Evolutionary conservation across 257 asterid genomes (phyloP).

Genomic region (Knoxia roxburghii): DNA sequence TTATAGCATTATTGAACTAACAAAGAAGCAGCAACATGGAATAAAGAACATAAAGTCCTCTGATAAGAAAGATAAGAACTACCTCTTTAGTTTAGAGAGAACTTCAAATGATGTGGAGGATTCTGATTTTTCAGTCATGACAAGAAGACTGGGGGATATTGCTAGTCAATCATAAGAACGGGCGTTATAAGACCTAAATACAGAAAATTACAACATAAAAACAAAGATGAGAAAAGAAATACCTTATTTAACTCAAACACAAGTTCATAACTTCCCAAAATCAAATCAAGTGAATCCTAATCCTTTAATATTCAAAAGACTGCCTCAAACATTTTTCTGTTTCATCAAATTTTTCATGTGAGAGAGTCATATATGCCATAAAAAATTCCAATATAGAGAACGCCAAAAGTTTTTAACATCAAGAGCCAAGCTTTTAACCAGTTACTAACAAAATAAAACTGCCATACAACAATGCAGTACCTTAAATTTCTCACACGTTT

Average conservation of each 20-base stretch:
- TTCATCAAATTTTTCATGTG: constrained; percentile 19
- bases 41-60: constrained; percentile 8
- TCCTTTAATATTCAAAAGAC: constrained; percentile 64
- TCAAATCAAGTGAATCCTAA: constrained; percentile 60
- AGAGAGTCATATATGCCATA: background rate
- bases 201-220: background rate
- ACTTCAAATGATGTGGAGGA: constrained; percentile 35
- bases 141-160: constrained; percentile 54
- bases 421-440: background rate
- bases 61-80: constrained; percentile 22
- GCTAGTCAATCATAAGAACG: constrained; percentile 33
- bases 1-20: background rate
- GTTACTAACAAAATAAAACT: background rate
- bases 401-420: background rate
- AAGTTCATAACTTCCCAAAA: constrained; percentile 69
- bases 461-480: background rate
- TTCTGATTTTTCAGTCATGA: constrained; percentile 38
- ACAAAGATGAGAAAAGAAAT: constrained; percentile 10
- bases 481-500: background rate
- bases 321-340: constrained; percentile 74
- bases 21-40: background rate
- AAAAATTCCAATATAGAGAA: background rate
- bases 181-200: constrained; percentile 5
- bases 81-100: constrained; percentile 58
- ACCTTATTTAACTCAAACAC: constrained; percentile 73